Base-by-base conservation (phyloP, 208 protist species). In the Tritrichomonas musculus region DNA sequence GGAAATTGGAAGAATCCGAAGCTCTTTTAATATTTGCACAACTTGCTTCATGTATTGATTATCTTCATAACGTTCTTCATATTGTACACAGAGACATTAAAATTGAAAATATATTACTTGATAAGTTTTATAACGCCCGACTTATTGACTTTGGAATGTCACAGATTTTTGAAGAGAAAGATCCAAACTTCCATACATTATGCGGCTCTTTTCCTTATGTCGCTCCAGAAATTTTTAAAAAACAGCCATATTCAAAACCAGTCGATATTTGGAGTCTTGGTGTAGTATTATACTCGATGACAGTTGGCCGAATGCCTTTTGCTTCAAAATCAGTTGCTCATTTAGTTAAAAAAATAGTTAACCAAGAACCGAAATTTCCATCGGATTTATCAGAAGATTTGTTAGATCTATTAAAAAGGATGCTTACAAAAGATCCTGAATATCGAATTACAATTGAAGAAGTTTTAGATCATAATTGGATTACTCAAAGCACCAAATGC, bases 81-180 rank as follows among this genome's bases (percentile, higher is more conserved):
- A 53, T 53, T 60, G 47, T 88, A 33, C 77, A 88, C 57, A 0
- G 77, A 1, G 77, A 88, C 30, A 88, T 88, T 5, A 88, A 88
- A 57, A 8, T 49, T 0, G 77, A 88, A 57, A 53, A 88, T 50
- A 88, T 88, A 39, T 8, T 88, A 33, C 13, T 88, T 88, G 77
- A 88, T 39, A 33, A 47, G 20, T 39, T 57, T 88, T 14, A 33
- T n/a, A 47, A 88, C 57, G 47, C 39, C 17, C 44, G 47, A 39
- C 41, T 88, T 1, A 88, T 88, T 36, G 77, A 88, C 57, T 88
- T 88, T 36, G 77, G 77, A 27, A 39, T 88, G n/a, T 88, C 77
- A 39, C 27, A 44, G 20, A 41, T 88, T 36, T 22, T 88, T 14
- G 50, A 82, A 20, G 8, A 30, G 27, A 50, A 44, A n/a, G 13